Base-by-base conservation (phyloP, 1,139 yeast genomes). In the Blastobotrys ciferrii region DNA sequence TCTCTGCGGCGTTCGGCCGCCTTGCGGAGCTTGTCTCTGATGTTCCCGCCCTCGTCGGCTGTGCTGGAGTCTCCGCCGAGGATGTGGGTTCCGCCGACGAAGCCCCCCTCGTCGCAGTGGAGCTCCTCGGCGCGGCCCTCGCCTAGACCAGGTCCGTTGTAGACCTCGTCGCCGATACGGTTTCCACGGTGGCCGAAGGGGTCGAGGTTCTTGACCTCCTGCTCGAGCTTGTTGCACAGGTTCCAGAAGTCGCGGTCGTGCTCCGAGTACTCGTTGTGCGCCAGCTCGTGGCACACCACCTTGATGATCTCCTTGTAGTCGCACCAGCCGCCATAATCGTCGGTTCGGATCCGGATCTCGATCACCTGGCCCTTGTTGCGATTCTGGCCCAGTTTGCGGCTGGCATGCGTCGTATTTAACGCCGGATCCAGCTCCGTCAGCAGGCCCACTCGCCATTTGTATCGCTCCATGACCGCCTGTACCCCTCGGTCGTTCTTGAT, bases 351-450 rank as follows among this genome's bases (percentile, higher is more conserved):
- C 9, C 75, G 62, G 40, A 71, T 59, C 47, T 65, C 63, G 37
- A 71, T 71, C 28, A 58, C 61, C 49, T 64, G 61, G n/a, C 75
- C 75, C 41, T 51, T 54, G 53, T 66, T 65, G 36, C 64, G 55
- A 51, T 71, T 71, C 13, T 67, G 58, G 1, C 75, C 75, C 23
- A 71, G 57, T 12, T 58, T 46, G 39, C 62, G 47, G 17, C 53
- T 50, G 23, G 59, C 59, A 32, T 58, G 65, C 12, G 62, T 52
- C 2, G 74, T 69, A 51, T 67, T 65, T 14, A 64, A 52, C 1
- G 69, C 63, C 0, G 75, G 75, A 45, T 71, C 75, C 20, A 71
- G 60, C 50, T 71, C 75, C 0, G 72, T 64, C 33, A 71, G 53
- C 3, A 64, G 53, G 0, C 70, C 70, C 3, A 71, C 71, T 4